These are phyloP conservation scores for Arthrobotrys conoides DNA, from an alignment of 2,329 filamentous ascomycete genomes.

Conservation along the genomic window DNA sequence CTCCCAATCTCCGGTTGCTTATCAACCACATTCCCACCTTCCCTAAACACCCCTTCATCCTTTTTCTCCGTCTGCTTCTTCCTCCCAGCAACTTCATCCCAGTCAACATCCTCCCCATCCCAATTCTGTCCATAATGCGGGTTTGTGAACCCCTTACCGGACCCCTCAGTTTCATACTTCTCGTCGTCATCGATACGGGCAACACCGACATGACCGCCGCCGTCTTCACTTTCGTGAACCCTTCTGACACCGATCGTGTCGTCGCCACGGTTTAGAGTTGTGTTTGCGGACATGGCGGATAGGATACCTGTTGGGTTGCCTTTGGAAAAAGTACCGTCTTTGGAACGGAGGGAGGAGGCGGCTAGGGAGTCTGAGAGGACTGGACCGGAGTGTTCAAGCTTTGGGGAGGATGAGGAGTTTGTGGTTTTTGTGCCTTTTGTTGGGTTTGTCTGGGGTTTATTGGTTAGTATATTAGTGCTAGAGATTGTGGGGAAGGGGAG, in stretches of 20 bases:
- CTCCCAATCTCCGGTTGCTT: conserved; percentile 59
- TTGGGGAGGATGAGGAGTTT: conserved; percentile 42
- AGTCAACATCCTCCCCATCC: conserved; percentile 23
- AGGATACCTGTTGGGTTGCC: conserved; percentile 61
- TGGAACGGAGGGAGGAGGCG: conserved; percentile 60
- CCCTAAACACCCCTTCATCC: conserved; percentile 18
- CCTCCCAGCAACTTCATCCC: neutral
- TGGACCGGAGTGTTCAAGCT: conserved; percentile 61
- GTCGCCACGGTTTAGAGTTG: conserved; percentile 57
- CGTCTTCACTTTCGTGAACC: conserved; percentile 26
- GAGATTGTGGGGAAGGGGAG: neutral
- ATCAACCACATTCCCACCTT: conserved; percentile 56
- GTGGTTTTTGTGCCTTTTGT: conserved; percentile 61
- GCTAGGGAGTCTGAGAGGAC: conserved; percentile 62
- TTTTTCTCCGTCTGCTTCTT: conserved; percentile 14
- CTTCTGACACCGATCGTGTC: conserved; percentile 56
- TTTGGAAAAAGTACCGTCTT: conserved; percentile 60
- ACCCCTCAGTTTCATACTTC: conserved; percentile 5
- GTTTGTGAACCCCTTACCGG: conserved; percentile 1
- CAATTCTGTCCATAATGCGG: conserved; percentile 20
- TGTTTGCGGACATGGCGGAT: conserved; percentile 21
- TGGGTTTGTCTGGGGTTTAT: conserved; percentile 60
- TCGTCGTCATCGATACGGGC: conserved; percentile 10
- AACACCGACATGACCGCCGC: conserved; percentile 3
- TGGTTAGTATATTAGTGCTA: neutral